A percentile compares a stretch with the other conserved stretches of the same genome.
These are phyloP conservation scores for Gastrodia elata DNA, from an alignment of 106 monocot species.

Conservation along the genomic window DNA sequence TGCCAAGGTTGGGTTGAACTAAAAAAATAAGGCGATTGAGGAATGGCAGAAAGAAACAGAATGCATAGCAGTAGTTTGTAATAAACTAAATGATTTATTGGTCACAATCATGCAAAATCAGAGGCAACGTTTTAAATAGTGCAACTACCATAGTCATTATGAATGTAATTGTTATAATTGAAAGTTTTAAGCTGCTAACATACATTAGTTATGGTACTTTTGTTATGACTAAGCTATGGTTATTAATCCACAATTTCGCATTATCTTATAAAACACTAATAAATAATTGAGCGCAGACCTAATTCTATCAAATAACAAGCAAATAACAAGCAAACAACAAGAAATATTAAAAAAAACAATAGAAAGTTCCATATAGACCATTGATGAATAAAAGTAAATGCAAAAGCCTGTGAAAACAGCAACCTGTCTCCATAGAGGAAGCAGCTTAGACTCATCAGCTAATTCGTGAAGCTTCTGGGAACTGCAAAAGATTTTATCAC, in stretches of 20 bases:
- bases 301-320: neutral
- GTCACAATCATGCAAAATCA: neutral
- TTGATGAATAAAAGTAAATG: neutral
- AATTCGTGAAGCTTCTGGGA: slow-evolving; percentile 73
- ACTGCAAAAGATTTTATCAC: slow-evolving; percentile 24
- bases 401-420: neutral
- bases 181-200: neutral
- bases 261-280: neutral
- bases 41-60: neutral
- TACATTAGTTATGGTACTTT: neutral
- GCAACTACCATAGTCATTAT: neutral
- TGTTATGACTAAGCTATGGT: neutral
- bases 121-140: neutral
- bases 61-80: neutral
- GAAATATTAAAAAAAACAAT: neutral
- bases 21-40: neutral
- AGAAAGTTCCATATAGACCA: neutral
- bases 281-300: neutral
- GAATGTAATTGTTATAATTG: neutral
- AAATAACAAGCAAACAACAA: neutral
- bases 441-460: slow-evolving; percentile 53
- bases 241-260: neutral
- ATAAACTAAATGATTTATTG: neutral
- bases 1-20: neutral
- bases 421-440: slow-evolving; percentile 99